Evolutionary conservation across 805 yeast species (phyloP).

Genomic region (Myxozyma melibiosi): DNA sequence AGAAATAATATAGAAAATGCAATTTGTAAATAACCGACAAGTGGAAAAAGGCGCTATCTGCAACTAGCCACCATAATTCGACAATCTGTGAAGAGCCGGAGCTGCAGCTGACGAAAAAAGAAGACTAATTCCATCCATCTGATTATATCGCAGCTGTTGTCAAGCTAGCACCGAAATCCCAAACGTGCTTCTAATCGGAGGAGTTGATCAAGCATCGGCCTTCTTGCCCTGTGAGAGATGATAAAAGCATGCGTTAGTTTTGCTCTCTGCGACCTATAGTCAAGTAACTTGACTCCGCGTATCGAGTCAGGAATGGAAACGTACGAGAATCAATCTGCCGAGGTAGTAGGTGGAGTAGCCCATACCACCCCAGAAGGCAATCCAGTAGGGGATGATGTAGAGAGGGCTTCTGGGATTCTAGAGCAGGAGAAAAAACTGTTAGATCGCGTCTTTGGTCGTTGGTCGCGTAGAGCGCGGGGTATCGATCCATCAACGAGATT

Average conservation of each 20-base stretch:
- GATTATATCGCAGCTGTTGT: too few relatives aligned
- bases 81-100: too few relatives aligned
- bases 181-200: too few relatives aligned
- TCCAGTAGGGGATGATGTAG: constrained; percentile 35
- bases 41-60: not conserved
- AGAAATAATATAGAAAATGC: not conserved
- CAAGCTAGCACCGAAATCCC: too few relatives aligned
- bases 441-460: not conserved
- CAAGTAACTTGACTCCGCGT: not conserved
- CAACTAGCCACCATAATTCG: too few relatives aligned
- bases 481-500: too few relatives aligned
- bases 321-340: constrained; percentile 27
- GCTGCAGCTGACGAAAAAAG: too few relatives aligned
- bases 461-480: too few relatives aligned
- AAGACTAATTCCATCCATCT: too few relatives aligned
- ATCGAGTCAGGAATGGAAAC: not conserved
- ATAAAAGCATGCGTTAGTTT: not conserved
- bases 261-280: not conserved
- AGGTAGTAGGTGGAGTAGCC: constrained; percentile 26
- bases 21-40: not conserved
- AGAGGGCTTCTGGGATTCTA: constrained; percentile 34
- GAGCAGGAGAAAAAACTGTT: not conserved
- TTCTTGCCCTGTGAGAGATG: constrained; percentile 16
- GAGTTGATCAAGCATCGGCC: constrained; percentile 10
- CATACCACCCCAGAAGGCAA: constrained; percentile 31